Conservation (phyloP, 768 basidiomycete genomes). For the Royoungia palumana region DNA sequence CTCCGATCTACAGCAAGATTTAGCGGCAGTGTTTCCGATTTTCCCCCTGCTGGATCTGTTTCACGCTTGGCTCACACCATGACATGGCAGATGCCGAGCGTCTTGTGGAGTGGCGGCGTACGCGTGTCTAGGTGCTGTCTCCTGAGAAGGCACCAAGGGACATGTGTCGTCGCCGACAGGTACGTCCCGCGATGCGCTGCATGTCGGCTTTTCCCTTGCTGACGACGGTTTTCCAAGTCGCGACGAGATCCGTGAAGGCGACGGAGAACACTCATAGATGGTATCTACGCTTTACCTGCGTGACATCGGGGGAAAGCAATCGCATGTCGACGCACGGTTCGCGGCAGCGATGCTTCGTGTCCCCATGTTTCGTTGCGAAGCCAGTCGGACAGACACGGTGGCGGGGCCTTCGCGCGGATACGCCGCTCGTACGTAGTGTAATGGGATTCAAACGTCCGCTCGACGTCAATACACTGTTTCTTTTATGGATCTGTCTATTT, state of each 20-base stretch:
- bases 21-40: background rate
- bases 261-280: no score
- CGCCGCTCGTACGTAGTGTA: no score
- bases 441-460: no score
- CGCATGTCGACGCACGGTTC: no score
- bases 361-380: no score
- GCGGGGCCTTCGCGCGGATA: no score
- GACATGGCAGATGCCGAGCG: background rate
- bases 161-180: background rate
- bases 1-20: background rate
- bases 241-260: background rate
- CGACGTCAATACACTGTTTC: no score
- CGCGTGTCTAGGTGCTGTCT: background rate
- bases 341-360: no score
- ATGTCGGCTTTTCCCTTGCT: slow-evolving; percentile 4
- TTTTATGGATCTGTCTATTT: no score
- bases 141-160: slow-evolving; percentile 2
- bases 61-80: background rate
- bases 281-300: no score
- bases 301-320: background rate
- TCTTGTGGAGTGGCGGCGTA: background rate
- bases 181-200: slow-evolving; percentile 1
- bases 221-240: background rate
- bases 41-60: background rate
- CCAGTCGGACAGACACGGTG: no score